phyloP scores from a whole-genome alignment of 345 rosid genomes.

The thale cress (Arabidopsis thaliana) region TAIR10.1 NC_003076.8:22250001-22250500 shows the following conservation, averaged over 20 bases:
- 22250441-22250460: slow-evolving; percentile 22
- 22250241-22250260: slow-evolving; percentile 16
- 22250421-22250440: slow-evolving; percentile 76
- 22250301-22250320: slow-evolving; percentile 71
- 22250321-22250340: slow-evolving; percentile 81
- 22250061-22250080: neutral
- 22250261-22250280: slow-evolving; percentile 30
- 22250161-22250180: slow-evolving; percentile 67
- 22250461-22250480: neutral
- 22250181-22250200: slow-evolving; percentile 59
- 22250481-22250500: slow-evolving; percentile 26
- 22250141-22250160: slow-evolving; percentile 89
- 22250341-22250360: slow-evolving; percentile 80
- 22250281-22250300: slow-evolving; percentile 44
- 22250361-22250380: slow-evolving; percentile 92
- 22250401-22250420: slow-evolving; percentile 77
- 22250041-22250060: slow-evolving; percentile 36
- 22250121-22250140: slow-evolving; percentile 97
- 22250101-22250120: slow-evolving; percentile 32
- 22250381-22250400: slow-evolving; percentile 88
- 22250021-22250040: slow-evolving; percentile 97
- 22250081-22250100: slow-evolving; percentile 1
- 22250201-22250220: slow-evolving; percentile 44
- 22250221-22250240: neutral
- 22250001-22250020: slow-evolving; percentile 89